Percentiles rank a stretch among this genome's conserved stretches.
These are phyloP conservation scores for Calonectria honghensis DNA, from an alignment of 2,329 filamentous ascomycete genomes.

Conservation along the genomic window DNA sequence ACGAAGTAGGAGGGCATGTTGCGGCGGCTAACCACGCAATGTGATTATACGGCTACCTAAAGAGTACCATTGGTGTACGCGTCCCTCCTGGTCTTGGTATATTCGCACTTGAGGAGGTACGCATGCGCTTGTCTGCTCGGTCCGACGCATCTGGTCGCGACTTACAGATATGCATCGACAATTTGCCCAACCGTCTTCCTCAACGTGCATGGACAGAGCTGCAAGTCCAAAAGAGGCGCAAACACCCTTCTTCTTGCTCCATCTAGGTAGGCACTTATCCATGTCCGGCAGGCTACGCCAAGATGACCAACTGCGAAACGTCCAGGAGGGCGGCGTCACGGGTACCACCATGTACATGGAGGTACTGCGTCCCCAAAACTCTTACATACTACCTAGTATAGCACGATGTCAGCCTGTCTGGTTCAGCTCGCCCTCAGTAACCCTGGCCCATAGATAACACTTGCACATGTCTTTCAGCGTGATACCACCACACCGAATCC, in stretches of 20 bases:
- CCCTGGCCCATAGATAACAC: conserved; percentile 19
- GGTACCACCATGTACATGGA: conserved; percentile 25
- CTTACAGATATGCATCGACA: background rate
- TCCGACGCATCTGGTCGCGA: background rate
- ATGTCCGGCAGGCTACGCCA: conserved; percentile 15
- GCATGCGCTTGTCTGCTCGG: background rate
- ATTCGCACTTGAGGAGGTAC: background rate
- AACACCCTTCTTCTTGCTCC: conserved; percentile 2
- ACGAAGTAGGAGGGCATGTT: conserved; percentile 2
- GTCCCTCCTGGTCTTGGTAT: background rate
- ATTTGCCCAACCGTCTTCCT: background rate
- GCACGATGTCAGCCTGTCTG: conserved; percentile 9
- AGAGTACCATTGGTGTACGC: background rate
- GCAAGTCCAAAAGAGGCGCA: background rate
- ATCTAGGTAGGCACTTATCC: conserved; percentile 1
- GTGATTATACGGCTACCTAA: background rate
- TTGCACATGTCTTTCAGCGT: conserved; percentile 24
- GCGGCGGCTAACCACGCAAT: conserved; percentile 10
- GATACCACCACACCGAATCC: conserved; percentile 28
- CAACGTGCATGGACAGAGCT: background rate
- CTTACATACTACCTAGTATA: conserved; percentile 6
- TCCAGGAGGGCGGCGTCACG: conserved; percentile 6
- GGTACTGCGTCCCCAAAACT: background rate
- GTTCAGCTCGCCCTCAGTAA: conserved; percentile 23
- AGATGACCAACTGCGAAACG: conserved; percentile 8